Evolutionary conservation across 192 early-diverging fungal species (phyloP), one percentile per base, ranked within the genome.

Genomic region (Backusella psychrophila): DNA sequence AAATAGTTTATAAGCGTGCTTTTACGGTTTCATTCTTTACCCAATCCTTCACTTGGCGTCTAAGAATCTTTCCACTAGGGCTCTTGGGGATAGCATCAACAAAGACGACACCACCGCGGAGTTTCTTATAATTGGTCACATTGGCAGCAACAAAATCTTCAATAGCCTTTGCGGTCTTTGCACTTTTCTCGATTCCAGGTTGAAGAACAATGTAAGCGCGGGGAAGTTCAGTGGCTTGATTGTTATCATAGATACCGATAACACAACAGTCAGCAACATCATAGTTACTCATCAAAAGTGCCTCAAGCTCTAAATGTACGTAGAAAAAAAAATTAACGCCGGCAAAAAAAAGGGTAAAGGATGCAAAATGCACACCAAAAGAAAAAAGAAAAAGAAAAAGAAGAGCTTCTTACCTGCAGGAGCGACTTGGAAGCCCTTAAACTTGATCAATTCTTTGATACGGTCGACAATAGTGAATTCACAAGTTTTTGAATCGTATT

Each of bases 1-100:
- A 66, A 66, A 66, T 66, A 33, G 2, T 34, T 36, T 68, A 68
- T 35, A 68, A 34, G 0, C 66, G 66, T 33, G 66, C 66, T 68
- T n/a, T 33, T 35, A 36, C 17, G 3, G 17, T 5, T 15, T 82
- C 78, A 8, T 80, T 52, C 36, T 68, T 80, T 15, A 71, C 52
- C 74, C 66, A 70, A 34, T 76, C 76, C 65, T 90, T 87, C 41
- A 97, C 80, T 15, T 91, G 86, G 21, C 87, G 83, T 63, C 95
- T 86, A 80, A 98, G 83, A 67, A 97, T 95, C 83, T 97, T 97
- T 42, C 95, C 96, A 6, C 91, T 87, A 1, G 93, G 87, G 73
- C 90, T 90, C 78, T 95, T 94, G 36, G 94, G 95, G 36, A 97
- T 89, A 31, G 74, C 82, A n/a, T 88, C 86, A 66, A 95, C 86